Evolutionary conservation across 2,329 filamentous ascomycete species (phyloP).

Genomic region (Aspergillus fijiensis): DNA sequence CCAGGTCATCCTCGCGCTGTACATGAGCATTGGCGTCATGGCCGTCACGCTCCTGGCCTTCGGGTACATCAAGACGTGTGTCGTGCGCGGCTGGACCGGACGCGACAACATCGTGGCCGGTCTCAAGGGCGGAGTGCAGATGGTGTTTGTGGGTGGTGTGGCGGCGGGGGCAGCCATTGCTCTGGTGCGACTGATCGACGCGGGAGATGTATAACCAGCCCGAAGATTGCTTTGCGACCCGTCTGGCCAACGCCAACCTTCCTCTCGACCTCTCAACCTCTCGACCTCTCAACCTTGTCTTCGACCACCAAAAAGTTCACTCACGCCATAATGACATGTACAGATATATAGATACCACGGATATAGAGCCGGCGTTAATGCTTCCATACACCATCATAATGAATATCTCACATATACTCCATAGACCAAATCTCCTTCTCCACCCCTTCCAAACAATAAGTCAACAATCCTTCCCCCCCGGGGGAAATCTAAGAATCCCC

Average conservation of each 20-base stretch:
- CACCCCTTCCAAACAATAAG: slow-evolving; percentile 6
- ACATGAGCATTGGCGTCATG: slow-evolving; percentile 47
- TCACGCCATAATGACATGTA: slow-evolving; percentile 4
- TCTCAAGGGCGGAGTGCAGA: slow-evolving; percentile 62
- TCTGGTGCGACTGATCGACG: slow-evolving; percentile 57
- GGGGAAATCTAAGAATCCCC: slow-evolving; percentile 26
- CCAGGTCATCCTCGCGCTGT: slow-evolving; percentile 51
- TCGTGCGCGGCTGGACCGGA: slow-evolving; percentile 47
- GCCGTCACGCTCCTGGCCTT: slow-evolving; percentile 42
- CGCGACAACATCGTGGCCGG: slow-evolving; percentile 53
- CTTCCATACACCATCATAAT: background rate
- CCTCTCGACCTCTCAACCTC: no score
- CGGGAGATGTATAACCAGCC: slow-evolving; percentile 2
- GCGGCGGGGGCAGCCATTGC: slow-evolving; percentile 66
- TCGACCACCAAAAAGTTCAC: background rate
- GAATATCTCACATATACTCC: background rate
- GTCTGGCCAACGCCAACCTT: background rate
- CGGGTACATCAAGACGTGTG: slow-evolving; percentile 47
- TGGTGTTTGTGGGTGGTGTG: slow-evolving; percentile 62
- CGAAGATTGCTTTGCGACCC: no score
- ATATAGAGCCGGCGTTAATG: background rate
- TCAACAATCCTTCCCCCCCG: background rate
- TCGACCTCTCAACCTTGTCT: background rate
- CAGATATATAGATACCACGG: slow-evolving; percentile 3
- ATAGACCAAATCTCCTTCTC: background rate